phyloP scores from a whole-genome alignment of 1,139 yeast genomes.

The Suhomyces anneliseae region DNA sequence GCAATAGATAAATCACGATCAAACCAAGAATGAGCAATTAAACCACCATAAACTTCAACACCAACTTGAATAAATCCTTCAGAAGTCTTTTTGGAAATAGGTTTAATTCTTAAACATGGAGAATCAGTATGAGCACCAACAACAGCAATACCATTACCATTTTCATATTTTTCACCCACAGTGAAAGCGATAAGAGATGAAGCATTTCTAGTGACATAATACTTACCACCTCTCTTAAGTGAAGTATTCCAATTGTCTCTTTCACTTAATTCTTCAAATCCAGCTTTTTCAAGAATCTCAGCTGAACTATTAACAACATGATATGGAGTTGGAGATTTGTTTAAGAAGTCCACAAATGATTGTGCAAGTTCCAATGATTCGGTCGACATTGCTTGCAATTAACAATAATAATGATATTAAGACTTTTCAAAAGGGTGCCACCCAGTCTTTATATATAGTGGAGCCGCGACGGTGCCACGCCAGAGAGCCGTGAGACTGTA shows the following conservation, averaged over 20 bases:
- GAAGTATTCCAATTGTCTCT: constrained; percentile 68
- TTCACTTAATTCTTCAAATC: constrained; percentile 74
- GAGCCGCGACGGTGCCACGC: no score
- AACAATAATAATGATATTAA: background rate
- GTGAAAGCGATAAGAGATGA: constrained; percentile 88
- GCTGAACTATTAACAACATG: constrained; percentile 80
- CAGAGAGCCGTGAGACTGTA: background rate
- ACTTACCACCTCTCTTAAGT: constrained; percentile 60
- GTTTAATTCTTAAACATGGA: constrained; percentile 89
- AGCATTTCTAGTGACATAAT: constrained; percentile 81
- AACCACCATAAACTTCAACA: constrained; percentile 94
- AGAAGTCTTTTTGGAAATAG: constrained; percentile 68
- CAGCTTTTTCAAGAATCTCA: constrained; percentile 52
- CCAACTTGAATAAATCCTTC: constrained; percentile 90
- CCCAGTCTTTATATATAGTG: background rate
- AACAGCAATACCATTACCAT: constrained; percentile 85
- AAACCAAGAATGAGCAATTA: constrained; percentile 90
- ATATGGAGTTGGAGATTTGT: constrained; percentile 90
- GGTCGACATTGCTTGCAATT: constrained; percentile 5
- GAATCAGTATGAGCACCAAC: constrained; percentile 96
- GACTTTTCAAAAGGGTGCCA: background rate
- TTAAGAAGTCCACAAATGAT: constrained; percentile 75
- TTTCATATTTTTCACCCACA: constrained; percentile 68
- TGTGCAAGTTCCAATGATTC: constrained; percentile 39
- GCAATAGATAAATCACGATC: constrained; percentile 92